phyloP scores from a whole-genome alignment of 768 basidiomycete genomes.

The Tulasnella sp. region DNA sequence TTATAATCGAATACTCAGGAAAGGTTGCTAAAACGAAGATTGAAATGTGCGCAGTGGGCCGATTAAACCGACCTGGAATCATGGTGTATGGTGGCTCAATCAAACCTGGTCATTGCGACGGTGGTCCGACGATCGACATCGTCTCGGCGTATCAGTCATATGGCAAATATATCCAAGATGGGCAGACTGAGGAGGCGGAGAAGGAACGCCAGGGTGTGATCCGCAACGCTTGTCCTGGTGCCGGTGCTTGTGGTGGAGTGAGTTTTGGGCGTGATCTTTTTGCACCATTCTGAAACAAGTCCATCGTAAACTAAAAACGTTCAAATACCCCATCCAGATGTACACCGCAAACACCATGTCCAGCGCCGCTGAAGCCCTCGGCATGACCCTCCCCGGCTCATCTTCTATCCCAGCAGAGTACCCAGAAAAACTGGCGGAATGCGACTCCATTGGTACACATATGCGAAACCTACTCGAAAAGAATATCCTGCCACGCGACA shows the following conservation, averaged over 20 bases:
- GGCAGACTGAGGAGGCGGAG: conserved; percentile 75
- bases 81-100: conserved; percentile 99
- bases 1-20: too few species aligned
- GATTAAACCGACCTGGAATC: conserved; percentile 87
- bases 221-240: conserved; percentile 90
- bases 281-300: not conserved
- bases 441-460: conserved; percentile 61
- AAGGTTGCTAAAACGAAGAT: too few species aligned
- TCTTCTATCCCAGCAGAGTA: conserved; percentile 94
- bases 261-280: conserved; percentile 26
- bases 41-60: conserved; percentile 49
- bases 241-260: conserved; percentile 95
- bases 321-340: too few species aligned
- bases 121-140: conserved; percentile 79
- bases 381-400: conserved; percentile 95
- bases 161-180: conserved; percentile 87
- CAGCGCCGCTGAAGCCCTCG: conserved; percentile 85
- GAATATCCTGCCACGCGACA: conserved; percentile 86
- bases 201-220: conserved; percentile 73
- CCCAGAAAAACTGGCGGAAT: conserved; percentile 77
- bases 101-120: conserved; percentile 82
- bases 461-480: conserved; percentile 83
- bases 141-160: conserved; percentile 98
- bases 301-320: not conserved
- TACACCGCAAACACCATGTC: conserved; percentile 99